Evolutionary conservation across 192 early-diverging fungal genomes (phyloP).

Genomic region (Backusella psychrophila): DNA sequence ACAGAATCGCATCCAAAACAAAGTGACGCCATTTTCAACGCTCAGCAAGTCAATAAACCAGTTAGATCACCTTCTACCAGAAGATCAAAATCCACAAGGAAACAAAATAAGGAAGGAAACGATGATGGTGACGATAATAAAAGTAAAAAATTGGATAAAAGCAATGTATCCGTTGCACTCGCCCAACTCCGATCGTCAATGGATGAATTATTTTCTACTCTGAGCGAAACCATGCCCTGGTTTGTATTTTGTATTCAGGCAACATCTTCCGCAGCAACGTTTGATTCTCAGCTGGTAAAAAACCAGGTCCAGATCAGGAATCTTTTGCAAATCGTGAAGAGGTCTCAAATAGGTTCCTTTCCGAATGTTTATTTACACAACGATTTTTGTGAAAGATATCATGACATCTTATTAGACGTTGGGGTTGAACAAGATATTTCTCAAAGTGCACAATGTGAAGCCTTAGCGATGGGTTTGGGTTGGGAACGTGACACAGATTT

Average conservation of each 20-base stretch:
- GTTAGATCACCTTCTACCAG: constrained; percentile 63
- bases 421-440: constrained; percentile 33
- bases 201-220: constrained; percentile 60
- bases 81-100: constrained; percentile 38
- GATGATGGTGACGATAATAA: constrained; percentile 13
- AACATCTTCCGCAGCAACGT: constrained; percentile 55
- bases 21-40: constrained; percentile 68
- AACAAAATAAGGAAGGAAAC: constrained; percentile 1
- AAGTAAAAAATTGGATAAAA: background rate
- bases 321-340: constrained; percentile 61
- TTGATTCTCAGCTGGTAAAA: constrained; percentile 69
- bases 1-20: constrained; percentile 80
- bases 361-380: constrained; percentile 70
- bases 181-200: constrained; percentile 71
- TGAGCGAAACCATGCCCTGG: constrained; percentile 78
- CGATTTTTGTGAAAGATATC: constrained; percentile 82
- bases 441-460: constrained; percentile 40
- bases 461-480: constrained; percentile 48
- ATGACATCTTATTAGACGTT: constrained; percentile 43
- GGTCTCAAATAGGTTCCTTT: constrained; percentile 66
- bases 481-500: constrained; percentile 53
- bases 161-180: constrained; percentile 30
- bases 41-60: constrained; percentile 73
- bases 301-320: constrained; percentile 69
- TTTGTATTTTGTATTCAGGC: constrained; percentile 74